Conservation (phyloP, 768 basidiomycete genomes). For the Strobilomyces confusus region DNA sequence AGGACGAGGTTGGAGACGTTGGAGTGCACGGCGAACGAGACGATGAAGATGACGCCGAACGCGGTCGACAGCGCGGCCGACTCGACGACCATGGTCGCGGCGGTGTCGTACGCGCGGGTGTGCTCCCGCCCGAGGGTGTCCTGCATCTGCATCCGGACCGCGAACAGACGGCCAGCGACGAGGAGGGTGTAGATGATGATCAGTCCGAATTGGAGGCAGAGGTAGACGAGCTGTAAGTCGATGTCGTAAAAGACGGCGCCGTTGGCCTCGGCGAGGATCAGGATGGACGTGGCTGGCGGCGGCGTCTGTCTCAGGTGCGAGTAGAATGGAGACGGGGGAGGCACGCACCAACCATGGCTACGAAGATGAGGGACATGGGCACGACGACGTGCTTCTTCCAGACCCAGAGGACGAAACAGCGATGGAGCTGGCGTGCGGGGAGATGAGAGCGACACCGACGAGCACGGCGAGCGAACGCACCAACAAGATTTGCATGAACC, state of each 20-base stretch:
- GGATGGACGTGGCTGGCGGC: constrained; percentile 13
- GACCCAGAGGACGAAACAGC: constrained; percentile 17
- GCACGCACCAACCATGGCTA: constrained; percentile 14
- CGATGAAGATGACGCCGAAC: constrained; percentile 29
- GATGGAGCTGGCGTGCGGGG: constrained; percentile 4
- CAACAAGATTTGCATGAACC: constrained; percentile 27
- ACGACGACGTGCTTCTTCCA: constrained; percentile 11
- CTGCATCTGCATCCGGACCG: constrained; percentile 16
- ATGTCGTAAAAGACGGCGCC: constrained; percentile 17
- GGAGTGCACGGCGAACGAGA: constrained; percentile 24
- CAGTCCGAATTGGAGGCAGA: constrained; percentile 26
- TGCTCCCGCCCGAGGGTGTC: constrained; percentile 14
- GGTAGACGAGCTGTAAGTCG: constrained; percentile 24
- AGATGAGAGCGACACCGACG: neutral
- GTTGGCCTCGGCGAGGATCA: constrained; percentile 9
- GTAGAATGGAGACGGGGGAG: neutral
- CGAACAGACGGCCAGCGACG: constrained; percentile 27
- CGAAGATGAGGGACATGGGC: constrained; percentile 13
- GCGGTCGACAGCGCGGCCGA: constrained; percentile 30
- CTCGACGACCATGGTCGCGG: constrained; percentile 34
- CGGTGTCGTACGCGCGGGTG: constrained; percentile 23
- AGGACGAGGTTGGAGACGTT: constrained; percentile 31
- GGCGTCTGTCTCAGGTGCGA: neutral
- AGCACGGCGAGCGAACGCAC: constrained; percentile 1
- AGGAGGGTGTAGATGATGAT: constrained; percentile 31